A percentile compares a stretch with the other conserved stretches of the same genome.
phyloP scores from a whole-genome alignment of 148 eudicot genomes.

The Chenopodium berlandieri region DNA sequence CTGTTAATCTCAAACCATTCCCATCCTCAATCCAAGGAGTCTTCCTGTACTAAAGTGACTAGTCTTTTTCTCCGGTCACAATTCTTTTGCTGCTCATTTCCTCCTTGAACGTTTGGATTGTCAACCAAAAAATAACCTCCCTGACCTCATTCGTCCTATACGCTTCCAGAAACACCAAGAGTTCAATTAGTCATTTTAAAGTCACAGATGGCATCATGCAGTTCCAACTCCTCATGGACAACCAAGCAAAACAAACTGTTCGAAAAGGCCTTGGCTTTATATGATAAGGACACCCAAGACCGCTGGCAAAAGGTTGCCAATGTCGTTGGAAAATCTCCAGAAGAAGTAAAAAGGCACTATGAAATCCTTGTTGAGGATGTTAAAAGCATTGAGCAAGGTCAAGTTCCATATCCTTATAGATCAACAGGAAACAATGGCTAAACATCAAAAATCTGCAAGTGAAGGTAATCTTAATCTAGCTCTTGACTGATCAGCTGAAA shows the following conservation, averaged over 20 bases:
- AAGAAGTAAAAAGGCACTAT: slow-evolving; percentile 68
- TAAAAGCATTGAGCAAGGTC: slow-evolving; percentile 51
- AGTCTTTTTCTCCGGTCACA: slow-evolving; percentile 16
- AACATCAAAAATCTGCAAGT: slow-evolving; percentile 1
- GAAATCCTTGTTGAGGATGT: slow-evolving; percentile 55
- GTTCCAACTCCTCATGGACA: slow-evolving; percentile 60
- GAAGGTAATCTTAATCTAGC: slow-evolving; percentile 30
- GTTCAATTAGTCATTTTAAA: background rate
- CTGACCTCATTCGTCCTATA: background rate
- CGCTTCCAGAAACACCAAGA: background rate
- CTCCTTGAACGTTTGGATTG: slow-evolving; percentile 1
- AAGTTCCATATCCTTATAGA: slow-evolving; percentile 51
- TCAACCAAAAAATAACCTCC: slow-evolving; percentile 1
- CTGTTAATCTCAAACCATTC: slow-evolving; percentile 25
- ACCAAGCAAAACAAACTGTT: slow-evolving; percentile 57
- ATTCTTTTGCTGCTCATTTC: slow-evolving; percentile 12
- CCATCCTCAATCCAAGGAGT: slow-evolving; percentile 25
- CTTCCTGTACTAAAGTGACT: slow-evolving; percentile 12
- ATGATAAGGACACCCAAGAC: slow-evolving; percentile 57
- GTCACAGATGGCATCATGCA: slow-evolving; percentile 45
- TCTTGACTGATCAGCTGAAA: background rate
- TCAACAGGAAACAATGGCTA: slow-evolving; percentile 25
- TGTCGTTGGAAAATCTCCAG: slow-evolving; percentile 57
- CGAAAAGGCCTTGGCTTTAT: slow-evolving; percentile 58
- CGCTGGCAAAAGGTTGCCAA: slow-evolving; percentile 66